Conservation (phyloP, 1,139 yeast species). For the Candida sp. region DNA sequence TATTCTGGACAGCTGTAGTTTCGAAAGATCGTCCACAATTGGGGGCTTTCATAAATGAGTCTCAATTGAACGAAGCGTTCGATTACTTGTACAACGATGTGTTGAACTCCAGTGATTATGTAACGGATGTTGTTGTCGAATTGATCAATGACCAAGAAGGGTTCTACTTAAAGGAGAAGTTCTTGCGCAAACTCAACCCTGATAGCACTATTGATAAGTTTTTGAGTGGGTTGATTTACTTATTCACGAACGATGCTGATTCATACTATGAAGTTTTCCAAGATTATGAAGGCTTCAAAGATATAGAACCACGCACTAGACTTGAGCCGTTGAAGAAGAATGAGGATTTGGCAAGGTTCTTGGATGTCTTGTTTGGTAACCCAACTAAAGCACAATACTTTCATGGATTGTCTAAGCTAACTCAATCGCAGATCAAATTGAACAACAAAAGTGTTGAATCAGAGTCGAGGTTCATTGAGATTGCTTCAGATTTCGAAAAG, state of each 20-base stretch:
- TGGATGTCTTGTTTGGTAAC: constrained; percentile 21
- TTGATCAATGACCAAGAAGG: constrained; percentile 35
- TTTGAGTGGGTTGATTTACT: constrained; percentile 38
- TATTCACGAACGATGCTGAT: constrained; percentile 31
- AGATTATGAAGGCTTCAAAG: constrained; percentile 19
- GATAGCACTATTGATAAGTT: constrained; percentile 23
- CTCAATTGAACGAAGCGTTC: constrained; percentile 27
- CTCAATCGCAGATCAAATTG: constrained; percentile 22
- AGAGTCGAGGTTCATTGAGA: constrained; percentile 22
- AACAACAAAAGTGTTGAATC: constrained; percentile 8
- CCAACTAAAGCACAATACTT: constrained; percentile 30
- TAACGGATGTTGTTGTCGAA: constrained; percentile 35
- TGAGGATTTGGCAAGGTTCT: constrained; percentile 21
- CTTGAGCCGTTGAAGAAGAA: constrained; percentile 16
- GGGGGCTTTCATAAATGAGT: constrained; percentile 21
- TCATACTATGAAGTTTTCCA: constrained; percentile 28
- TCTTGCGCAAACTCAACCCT: constrained; percentile 24
- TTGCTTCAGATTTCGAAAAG: constrained; percentile 35
- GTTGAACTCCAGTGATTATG: constrained; percentile 22
- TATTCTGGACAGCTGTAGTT: constrained; percentile 32
- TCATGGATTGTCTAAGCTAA: constrained; percentile 37
- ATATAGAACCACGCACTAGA: constrained; percentile 5
- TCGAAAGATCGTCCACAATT: constrained; percentile 22
- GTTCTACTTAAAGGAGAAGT: constrained; percentile 22
- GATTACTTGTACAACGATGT: constrained; percentile 24